Evolutionary conservation across 306 rosid species (phyloP).

Genomic region (Pachyrhizus erosus): DNA sequence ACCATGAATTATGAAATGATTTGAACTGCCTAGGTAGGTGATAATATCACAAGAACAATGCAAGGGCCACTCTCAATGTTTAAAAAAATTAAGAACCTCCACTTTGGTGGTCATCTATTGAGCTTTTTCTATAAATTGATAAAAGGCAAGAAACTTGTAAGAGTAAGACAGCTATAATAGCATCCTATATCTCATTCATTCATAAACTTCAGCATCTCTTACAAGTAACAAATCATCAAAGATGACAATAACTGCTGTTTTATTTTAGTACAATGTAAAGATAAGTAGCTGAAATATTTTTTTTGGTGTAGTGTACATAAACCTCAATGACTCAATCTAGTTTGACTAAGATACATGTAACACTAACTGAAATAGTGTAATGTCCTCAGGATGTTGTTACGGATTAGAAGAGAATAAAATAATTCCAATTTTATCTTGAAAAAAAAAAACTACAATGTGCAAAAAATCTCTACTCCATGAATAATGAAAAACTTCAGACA

Average conservation of each 20-base stretch:
- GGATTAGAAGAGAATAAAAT: conserved; percentile 10
- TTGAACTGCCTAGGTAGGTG: conserved; percentile 8
- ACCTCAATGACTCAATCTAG: background rate
- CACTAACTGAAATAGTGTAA: conserved; percentile 4
- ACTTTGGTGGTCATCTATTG: background rate
- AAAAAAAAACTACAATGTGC: conserved; percentile 9
- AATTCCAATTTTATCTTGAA: background rate
- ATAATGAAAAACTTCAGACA: background rate
- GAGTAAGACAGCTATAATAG: background rate
- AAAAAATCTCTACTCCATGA: background rate
- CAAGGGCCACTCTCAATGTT: background rate
- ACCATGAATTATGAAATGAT: conserved; percentile 13
- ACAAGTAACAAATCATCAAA: background rate
- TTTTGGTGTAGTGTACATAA: background rate
- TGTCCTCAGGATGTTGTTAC: background rate
- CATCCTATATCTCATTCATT: background rate
- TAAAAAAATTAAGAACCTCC: background rate
- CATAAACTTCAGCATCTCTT: background rate
- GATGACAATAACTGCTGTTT: background rate
- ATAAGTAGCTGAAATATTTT: background rate
- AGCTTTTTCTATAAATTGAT: background rate
- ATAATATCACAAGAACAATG: background rate
- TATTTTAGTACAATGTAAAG: background rate
- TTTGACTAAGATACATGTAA: background rate
- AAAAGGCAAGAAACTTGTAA: background rate